phyloP scores from a whole-genome alignment of 371 early-diverging fungal genomes.

The Circinella minor region DNA sequence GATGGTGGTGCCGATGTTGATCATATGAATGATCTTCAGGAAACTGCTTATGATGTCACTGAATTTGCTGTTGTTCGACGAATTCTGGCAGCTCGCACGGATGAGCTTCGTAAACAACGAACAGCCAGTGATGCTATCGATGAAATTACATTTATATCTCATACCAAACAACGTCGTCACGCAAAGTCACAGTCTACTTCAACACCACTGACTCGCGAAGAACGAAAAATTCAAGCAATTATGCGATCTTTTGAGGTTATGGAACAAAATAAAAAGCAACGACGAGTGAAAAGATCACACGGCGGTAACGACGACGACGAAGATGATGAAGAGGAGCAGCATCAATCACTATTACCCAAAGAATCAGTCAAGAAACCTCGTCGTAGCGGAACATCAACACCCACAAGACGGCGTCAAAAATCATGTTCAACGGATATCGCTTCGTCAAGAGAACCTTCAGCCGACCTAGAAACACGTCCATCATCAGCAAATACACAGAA shows the following conservation, averaged over 20 bases:
- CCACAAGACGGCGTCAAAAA: conserved; percentile 21
- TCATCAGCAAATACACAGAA: conserved; percentile 11
- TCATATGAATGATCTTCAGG: conserved; percentile 51
- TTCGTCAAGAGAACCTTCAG: conserved; percentile 38
- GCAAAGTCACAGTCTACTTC: conserved; percentile 21
- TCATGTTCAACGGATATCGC: conserved; percentile 24
- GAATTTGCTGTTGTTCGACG: conserved; percentile 37
- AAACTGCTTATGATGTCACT: conserved; percentile 62
- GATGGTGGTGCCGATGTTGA: conserved; percentile 66
- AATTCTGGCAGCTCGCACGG: conserved; percentile 43
- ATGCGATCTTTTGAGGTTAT: conserved; percentile 57
- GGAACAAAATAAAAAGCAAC: conserved; percentile 36
- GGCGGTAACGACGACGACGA: conserved; percentile 37
- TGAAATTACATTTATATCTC: conserved; percentile 41
- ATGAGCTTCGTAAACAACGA: conserved; percentile 46
- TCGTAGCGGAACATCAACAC: neutral
- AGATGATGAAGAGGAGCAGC: conserved; percentile 19
- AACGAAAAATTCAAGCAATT: conserved; percentile 71
- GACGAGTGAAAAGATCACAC: conserved; percentile 22
- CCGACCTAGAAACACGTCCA: conserved; percentile 21
- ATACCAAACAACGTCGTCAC: conserved; percentile 40
- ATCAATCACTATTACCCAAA: neutral
- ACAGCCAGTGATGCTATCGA: conserved; percentile 36
- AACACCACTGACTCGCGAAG: conserved; percentile 61
- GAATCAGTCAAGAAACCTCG: conserved; percentile 5